Evolutionary conservation across 345 rosid genomes (phyloP).

Genomic region (Gossypium sturtianum): DNA sequence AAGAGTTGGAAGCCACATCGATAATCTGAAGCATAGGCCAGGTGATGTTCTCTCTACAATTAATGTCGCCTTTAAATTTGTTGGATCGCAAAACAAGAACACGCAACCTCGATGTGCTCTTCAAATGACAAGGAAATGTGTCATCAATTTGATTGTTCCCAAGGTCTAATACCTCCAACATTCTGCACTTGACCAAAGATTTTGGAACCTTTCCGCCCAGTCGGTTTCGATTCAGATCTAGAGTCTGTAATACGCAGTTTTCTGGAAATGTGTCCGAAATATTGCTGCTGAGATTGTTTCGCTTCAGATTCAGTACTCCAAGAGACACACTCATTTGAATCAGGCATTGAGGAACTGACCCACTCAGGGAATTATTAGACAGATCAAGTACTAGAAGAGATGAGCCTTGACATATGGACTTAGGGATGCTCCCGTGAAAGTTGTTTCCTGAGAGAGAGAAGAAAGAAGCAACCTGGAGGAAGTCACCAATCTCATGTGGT

Average conservation of each 20-base stretch:
- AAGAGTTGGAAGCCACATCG: conserved; percentile 32
- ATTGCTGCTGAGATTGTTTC: neutral
- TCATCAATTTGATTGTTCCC: conserved; percentile 29
- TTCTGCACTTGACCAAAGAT: conserved; percentile 27
- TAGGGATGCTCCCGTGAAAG: conserved; percentile 26
- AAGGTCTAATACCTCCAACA: conserved; percentile 31
- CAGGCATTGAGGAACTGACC: conserved; percentile 30
- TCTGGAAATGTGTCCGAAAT: conserved; percentile 15
- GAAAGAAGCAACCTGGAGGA: neutral
- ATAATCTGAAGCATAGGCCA: conserved; percentile 39
- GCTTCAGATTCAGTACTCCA: conserved; percentile 8
- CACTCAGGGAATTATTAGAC: conserved; percentile 35
- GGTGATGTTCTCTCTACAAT: neutral
- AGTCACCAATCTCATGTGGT: conserved; percentile 21
- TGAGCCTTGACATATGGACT: conserved; percentile 23
- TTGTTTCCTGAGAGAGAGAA: conserved; percentile 32
- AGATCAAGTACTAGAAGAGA: conserved; percentile 26
- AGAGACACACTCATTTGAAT: neutral
- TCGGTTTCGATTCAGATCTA: conserved; percentile 32
- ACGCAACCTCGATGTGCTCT: conserved; percentile 19
- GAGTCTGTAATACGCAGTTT: conserved; percentile 20
- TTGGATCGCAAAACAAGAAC: conserved; percentile 39
- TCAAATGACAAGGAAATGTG: conserved; percentile 35
- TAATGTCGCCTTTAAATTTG: conserved; percentile 4
- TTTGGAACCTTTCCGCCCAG: conserved; percentile 25